Conservation (phyloP, 2,329 filamentous ascomycete species). For the Xylariaceae sp. region DNA sequence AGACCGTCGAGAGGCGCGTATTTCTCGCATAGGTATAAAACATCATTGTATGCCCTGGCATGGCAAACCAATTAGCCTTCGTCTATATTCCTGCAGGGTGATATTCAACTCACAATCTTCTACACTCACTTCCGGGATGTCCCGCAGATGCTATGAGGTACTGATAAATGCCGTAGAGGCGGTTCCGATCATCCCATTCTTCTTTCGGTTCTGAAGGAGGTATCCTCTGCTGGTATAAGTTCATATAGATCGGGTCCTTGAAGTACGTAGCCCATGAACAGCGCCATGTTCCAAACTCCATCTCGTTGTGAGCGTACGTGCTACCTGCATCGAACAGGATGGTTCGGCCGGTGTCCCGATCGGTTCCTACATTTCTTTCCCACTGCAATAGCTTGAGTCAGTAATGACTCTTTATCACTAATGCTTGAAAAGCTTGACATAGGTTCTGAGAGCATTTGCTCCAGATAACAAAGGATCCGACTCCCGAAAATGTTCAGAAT, state of each 20-base stretch:
- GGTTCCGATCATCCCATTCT: slow-evolving; percentile 20
- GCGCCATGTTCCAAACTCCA: slow-evolving; percentile 17
- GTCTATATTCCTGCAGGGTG: background rate
- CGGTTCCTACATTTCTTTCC: slow-evolving; percentile 12
- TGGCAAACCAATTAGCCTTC: background rate
- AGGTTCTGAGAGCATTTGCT: too few relatives aligned
- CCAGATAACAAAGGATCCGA: too few relatives aligned
- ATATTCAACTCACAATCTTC: slow-evolving; percentile 22
- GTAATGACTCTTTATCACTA: too few relatives aligned
- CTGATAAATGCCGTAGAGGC: slow-evolving; percentile 19
- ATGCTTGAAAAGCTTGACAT: too few relatives aligned
- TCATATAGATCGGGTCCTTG: slow-evolving; percentile 12
- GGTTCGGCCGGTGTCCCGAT: slow-evolving; percentile 10
- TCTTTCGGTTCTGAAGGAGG: slow-evolving; percentile 15
- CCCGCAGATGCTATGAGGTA: slow-evolving; percentile 20
- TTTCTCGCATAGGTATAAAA: slow-evolving; percentile 35
- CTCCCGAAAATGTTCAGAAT: too few relatives aligned
- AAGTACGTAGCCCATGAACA: slow-evolving; percentile 15
- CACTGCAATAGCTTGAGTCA: background rate
- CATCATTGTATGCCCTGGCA: slow-evolving; percentile 33
- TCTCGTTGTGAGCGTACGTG: slow-evolving; percentile 18
- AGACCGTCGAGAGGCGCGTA: slow-evolving; percentile 30
- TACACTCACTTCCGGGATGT: slow-evolving; percentile 21
- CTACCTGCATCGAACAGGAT: slow-evolving; percentile 16
- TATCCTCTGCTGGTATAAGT: slow-evolving; percentile 9